Evolutionary conservation across 805 yeast genomes (phyloP), one percentile per base, ranked within the genome.

Genomic region (Saccharomycodes ludwigii): DNA sequence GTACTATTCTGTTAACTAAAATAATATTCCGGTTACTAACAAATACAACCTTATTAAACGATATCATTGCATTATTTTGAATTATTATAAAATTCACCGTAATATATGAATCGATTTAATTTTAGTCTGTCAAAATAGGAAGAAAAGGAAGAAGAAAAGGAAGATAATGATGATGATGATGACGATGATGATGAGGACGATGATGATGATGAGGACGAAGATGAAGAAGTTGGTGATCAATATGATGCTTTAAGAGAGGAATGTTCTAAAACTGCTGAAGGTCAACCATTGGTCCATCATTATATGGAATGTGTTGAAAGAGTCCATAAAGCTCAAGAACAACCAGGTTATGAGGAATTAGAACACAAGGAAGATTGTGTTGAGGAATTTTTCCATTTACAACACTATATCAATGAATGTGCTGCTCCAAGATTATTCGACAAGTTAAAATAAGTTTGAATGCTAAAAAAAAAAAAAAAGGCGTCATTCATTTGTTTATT

Each of bases 361-460:
- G 75, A 67, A 8, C 68, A 83, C 69, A 88, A 88, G 65, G 98
- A 88, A 68, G 96, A 88, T 64, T 88, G 98, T 70, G 79, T 88
- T 40, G 97, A 88, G 64, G 98, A 88, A 64, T 88, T 81, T 61
- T 88, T 88, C 84, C 97, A 91, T 64, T 69, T 86, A 58, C 84
- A 84, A 60, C 96, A 88, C 62, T 83, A 93, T 66, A 47, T 86
- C 50, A 84, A 83, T 62, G 91, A 82, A 57, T 75, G 94, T 66
- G 84, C 78, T 56, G 84, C 94, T 41, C 94, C 94, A 62, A 78
- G 74, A 60, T 67, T 86, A 59, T 83, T 86, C 68, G 64, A 72
- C 67, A 81, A 78, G 64, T 74, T 85, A 63, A 83, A 82, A 62
- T 85, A 73, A 60, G 40, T 34, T 23, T 9, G 10, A 54, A 20